These are phyloP conservation scores for Craspedostauros australis DNA, from an alignment of 108 stramenopile species.

Conservation along the genomic window DNA sequence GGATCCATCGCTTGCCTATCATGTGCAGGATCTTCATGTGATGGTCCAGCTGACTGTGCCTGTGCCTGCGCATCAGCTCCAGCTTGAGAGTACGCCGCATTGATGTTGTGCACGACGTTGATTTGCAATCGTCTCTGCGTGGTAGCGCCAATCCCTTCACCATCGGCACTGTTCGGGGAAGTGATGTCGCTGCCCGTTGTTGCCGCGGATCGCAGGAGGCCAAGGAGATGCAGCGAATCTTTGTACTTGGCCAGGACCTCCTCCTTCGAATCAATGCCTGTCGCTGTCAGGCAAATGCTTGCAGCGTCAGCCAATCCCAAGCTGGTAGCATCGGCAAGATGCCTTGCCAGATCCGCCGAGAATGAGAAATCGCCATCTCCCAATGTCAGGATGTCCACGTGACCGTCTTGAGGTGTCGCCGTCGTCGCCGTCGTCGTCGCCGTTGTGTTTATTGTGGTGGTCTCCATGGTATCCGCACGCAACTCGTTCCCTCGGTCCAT, in stretches of 20 bases:
- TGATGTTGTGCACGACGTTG: no score
- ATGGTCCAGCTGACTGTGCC: no score
- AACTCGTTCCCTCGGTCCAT: no score
- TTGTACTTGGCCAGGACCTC: constrained; percentile 42
- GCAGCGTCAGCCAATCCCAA: not conserved
- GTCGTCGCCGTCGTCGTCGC: not conserved
- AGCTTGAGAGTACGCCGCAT: no score
- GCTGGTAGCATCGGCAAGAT: constrained; percentile 14
- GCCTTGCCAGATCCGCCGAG: constrained; percentile 65
- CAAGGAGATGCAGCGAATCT: constrained; percentile 40
- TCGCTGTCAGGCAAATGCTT: constrained; percentile 31
- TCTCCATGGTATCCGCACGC: no score
- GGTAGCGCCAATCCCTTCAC: no score
- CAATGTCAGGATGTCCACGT: constrained; percentile 23
- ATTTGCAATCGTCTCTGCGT: no score
- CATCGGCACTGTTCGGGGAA: no score
- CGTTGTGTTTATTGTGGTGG: not conserved
- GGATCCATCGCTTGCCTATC: not conserved
- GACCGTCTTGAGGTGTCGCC: not conserved
- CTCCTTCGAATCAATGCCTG: constrained; percentile 58
- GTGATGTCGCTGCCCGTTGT: no score
- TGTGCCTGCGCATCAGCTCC: no score
- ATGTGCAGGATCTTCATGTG: not conserved
- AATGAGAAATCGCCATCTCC: constrained; percentile 89
- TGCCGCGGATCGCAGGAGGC: constrained; percentile 16